Evolutionary conservation across 2,329 filamentous ascomycete species (phyloP), one percentile per base, ranked within the genome.

Genomic region (Clarireedia hainanense): DNA sequence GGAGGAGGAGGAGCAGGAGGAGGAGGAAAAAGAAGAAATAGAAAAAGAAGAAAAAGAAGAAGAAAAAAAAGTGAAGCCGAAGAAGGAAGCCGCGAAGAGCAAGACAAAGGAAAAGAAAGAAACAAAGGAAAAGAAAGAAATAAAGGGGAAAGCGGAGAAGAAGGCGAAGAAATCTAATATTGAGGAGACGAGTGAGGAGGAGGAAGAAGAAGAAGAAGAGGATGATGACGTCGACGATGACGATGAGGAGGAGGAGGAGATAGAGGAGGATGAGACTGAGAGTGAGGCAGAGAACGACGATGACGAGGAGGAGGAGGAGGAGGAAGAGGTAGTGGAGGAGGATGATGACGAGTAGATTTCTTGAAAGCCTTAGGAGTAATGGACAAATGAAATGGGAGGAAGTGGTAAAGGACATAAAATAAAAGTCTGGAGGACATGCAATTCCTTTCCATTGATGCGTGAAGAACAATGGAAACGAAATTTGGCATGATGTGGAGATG

Each of bases 121-220:
- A 50, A 20, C 5, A 7, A 20, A 20, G 42, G 12, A 84, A 63
- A 79, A 80, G 1, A 78, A 79, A 20, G 71, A 73, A 50, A 20
- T 1, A 7, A 20, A 20, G 42, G 12, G n/a, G 7, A 24, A 14
- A 7, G 23, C 23, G 9, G 24, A 14, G 42, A 12, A 73, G 66
- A 72, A 74, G 51, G 64, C 58, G 52, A 58, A 70, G 60, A 84
- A 79, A 69, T 69, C 79, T 15, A 86, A 85, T 61, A 83, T 85
- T 47, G 82, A 85, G 51, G 78, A 78, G 4, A 85, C 81, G 0
- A 84, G 81, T 54, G 82, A 85, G 47, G 80, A 84, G 62, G 79
- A 80, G 1, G 79, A 79, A 17, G 71, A 73, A 46, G 42, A 45
- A 7, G 42, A 45, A 1, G 42, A 23, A 1, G 42, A 45, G 1